Evolutionary conservation across 352 stramenopile genomes (phyloP).

Genomic region (Pythium insidiosum): DNA sequence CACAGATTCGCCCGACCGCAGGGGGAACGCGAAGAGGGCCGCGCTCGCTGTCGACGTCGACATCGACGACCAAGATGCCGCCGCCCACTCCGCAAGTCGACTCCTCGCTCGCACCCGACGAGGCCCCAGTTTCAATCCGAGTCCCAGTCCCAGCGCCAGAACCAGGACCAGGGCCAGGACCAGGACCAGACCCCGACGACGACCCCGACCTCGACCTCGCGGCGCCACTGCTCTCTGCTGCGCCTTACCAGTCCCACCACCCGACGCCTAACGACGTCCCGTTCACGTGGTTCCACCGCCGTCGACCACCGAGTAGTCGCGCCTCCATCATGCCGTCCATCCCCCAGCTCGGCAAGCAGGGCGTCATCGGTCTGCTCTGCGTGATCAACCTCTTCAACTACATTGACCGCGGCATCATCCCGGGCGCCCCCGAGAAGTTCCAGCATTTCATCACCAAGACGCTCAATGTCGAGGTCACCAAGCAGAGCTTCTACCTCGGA

Average conservation of each 20-base stretch:
- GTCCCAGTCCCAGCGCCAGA: too few species aligned
- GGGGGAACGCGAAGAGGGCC: too few species aligned
- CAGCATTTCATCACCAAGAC: slow-evolving; percentile 86
- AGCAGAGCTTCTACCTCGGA: slow-evolving; percentile 78
- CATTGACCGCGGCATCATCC: slow-evolving; percentile 93
- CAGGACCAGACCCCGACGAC: not conserved
- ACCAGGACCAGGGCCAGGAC: too few species aligned
- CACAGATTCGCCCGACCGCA: too few species aligned
- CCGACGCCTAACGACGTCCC: not conserved
- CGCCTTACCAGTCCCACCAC: not conserved
- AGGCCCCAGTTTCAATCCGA: too few species aligned
- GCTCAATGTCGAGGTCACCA: slow-evolving; percentile 44
- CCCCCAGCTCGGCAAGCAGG: slow-evolving; percentile 11
- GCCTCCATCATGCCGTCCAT: slow-evolving; percentile 4
- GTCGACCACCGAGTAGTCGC: not conserved
- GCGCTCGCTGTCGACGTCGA: too few species aligned
- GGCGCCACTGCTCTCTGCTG: slow-evolving; percentile 8
- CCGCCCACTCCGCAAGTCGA: not conserved
- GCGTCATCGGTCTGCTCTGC: slow-evolving; percentile 79
- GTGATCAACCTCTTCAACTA: slow-evolving; percentile 93
- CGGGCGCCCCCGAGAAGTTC: slow-evolving; percentile 88
- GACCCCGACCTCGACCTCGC: slow-evolving; percentile 2
- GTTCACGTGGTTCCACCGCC: slow-evolving; percentile 14
- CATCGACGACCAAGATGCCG: too few species aligned
- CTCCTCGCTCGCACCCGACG: not conserved